Evolutionary conservation across 257 asterid genomes (phyloP).

Genomic region (Gentiana macrophylla): DNA sequence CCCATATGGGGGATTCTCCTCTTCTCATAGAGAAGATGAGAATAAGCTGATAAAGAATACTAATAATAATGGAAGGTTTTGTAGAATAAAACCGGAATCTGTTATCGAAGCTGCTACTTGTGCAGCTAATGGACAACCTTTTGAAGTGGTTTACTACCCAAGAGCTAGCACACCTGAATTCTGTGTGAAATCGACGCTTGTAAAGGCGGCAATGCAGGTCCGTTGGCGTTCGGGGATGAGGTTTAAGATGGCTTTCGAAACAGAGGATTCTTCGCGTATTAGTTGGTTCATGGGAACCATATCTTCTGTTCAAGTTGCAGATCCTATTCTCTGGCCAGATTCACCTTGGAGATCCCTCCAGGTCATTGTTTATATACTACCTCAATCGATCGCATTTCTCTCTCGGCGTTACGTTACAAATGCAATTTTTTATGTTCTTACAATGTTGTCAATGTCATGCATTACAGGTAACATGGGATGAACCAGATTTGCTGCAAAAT

Average conservation of each 20-base stretch:
- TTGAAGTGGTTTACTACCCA: constrained; percentile 87
- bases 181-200: constrained; percentile 68
- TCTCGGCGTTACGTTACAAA: too few relatives aligned
- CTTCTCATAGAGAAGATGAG: constrained; percentile 57
- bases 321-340: constrained; percentile 88
- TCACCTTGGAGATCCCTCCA: constrained; percentile 98
- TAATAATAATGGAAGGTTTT: constrained; percentile 21
- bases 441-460: not conserved
- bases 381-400: too few relatives aligned
- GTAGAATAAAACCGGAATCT: constrained; percentile 57
- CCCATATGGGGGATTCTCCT: constrained; percentile 52
- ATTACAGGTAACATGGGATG: constrained; percentile 83
- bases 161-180: constrained; percentile 89
- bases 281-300: constrained; percentile 98
- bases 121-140: constrained; percentile 60
- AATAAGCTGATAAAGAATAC: constrained; percentile 22
- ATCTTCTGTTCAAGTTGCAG: constrained; percentile 64
- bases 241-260: constrained; percentile 91
- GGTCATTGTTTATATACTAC: constrained; percentile 26
- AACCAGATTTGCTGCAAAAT: constrained; percentile 79
- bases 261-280: constrained; percentile 89
- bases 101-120: constrained; percentile 68
- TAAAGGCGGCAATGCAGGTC: constrained; percentile 53
- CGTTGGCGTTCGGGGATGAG: constrained; percentile 92
- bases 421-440: not conserved